These are phyloP conservation scores for Linanthus parryae DNA, from an alignment of 148 eudicot genomes.

Conservation along the genomic window DNA sequence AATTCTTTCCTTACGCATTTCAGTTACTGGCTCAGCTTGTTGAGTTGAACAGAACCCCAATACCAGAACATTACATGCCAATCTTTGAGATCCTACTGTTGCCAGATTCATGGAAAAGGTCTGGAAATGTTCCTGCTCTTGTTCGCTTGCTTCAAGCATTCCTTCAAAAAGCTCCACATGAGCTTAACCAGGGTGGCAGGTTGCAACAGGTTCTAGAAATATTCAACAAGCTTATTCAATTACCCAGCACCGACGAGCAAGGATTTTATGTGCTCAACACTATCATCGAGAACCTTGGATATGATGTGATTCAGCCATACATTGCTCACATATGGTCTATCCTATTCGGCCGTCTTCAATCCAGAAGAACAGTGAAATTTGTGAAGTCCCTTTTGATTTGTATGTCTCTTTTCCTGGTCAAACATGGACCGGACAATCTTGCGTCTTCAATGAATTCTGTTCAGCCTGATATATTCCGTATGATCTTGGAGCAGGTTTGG, in stretches of 20 bases:
- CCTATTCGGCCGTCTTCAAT: constrained; percentile 61
- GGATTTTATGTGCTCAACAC: constrained; percentile 94
- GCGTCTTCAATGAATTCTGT: constrained; percentile 53
- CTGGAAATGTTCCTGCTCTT: constrained; percentile 86
- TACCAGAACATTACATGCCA: constrained; percentile 69
- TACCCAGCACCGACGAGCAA: constrained; percentile 81
- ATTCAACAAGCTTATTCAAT: constrained; percentile 56
- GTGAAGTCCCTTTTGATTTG: constrained; percentile 66
- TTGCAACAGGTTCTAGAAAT: constrained; percentile 63
- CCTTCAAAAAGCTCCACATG: constrained; percentile 67
- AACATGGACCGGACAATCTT: constrained; percentile 72
- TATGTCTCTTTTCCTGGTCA: constrained; percentile 80
- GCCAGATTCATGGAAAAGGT: constrained; percentile 73
- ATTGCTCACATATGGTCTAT: constrained; percentile 51
- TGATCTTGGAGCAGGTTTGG: constrained; percentile 81
- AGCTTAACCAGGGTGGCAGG: constrained; percentile 65
- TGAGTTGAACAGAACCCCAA: constrained; percentile 69
- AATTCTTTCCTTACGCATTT: constrained; percentile 82
- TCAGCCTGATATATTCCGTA: constrained; percentile 54
- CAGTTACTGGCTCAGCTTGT: constrained; percentile 92
- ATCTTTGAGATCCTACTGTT: constrained; percentile 62
- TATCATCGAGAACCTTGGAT: constrained; percentile 69
- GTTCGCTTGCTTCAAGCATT: constrained; percentile 90
- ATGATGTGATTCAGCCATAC: constrained; percentile 56
- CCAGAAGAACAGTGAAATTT: constrained; percentile 57